These are phyloP conservation scores for Mycena leptocephala DNA, from an alignment of 768 basidiomycete species.

Conservation along the genomic window DNA sequence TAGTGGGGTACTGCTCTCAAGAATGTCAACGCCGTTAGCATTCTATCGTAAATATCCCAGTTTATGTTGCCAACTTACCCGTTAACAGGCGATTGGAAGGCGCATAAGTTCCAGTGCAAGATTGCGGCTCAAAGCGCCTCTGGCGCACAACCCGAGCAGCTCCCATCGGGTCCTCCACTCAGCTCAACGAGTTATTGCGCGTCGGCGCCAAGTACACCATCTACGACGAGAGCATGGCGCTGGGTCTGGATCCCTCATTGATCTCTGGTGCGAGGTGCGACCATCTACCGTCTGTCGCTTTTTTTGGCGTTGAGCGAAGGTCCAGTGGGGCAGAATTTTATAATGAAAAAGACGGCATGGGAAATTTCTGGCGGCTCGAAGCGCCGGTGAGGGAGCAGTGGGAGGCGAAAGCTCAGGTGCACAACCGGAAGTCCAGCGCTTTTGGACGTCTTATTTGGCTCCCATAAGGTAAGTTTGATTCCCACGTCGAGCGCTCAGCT, in stretches of 20 bases:
- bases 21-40: constrained; percentile 26
- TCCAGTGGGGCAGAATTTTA: constrained; percentile 19
- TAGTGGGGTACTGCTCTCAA: constrained; percentile 24
- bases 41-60: not conserved
- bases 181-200: constrained; percentile 20
- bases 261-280: constrained; percentile 16
- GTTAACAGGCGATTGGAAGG: constrained; percentile 22
- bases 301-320: not conserved
- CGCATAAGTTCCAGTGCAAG: constrained; percentile 32
- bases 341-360: not conserved
- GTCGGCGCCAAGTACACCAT: constrained; percentile 28
- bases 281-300: not conserved
- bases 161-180: not conserved
- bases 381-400: constrained; percentile 12
- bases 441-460: constrained; percentile 29
- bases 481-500: not conserved
- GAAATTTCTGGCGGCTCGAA: constrained; percentile 21
- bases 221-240: constrained; percentile 7
- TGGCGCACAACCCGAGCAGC: not conserved
- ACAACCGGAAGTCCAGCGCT: constrained; percentile 28
- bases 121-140: not conserved
- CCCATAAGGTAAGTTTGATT: constrained; percentile 9
- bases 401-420: constrained; percentile 24
- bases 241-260: constrained; percentile 26
- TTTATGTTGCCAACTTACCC: not conserved